Evolutionary conservation across 768 basidiomycete species (phyloP).

Genomic region (Neoboletus brunneissimus): DNA sequence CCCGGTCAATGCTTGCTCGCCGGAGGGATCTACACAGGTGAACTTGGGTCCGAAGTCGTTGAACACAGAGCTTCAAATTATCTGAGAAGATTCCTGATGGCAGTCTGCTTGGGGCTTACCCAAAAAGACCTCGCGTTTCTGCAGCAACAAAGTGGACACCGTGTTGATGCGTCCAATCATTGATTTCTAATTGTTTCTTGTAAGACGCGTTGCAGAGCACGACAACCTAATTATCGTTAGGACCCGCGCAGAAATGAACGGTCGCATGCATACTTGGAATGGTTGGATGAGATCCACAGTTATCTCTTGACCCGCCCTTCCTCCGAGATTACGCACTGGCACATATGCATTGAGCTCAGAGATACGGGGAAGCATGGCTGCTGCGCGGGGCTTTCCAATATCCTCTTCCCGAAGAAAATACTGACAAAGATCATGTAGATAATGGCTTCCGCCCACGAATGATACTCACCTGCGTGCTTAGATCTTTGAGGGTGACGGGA

Average conservation of each 20-base stretch:
- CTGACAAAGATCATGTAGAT: slow-evolving; percentile 40
- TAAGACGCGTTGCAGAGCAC: slow-evolving; percentile 80
- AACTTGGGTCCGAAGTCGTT: slow-evolving; percentile 96
- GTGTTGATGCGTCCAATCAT: slow-evolving; percentile 90
- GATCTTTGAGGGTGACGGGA: slow-evolving; percentile 80
- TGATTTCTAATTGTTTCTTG: slow-evolving; percentile 87
- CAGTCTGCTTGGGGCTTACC: slow-evolving; percentile 46
- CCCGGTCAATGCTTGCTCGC: slow-evolving; percentile 87
- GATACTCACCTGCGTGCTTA: slow-evolving; percentile 79
- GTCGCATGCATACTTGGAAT: slow-evolving; percentile 68
- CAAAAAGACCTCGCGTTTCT: slow-evolving; percentile 91
- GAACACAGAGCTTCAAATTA: slow-evolving; percentile 71
- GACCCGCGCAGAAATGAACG: background rate
- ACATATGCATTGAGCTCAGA: slow-evolving; percentile 96
- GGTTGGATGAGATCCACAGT: slow-evolving; percentile 77
- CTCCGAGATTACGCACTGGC: slow-evolving; percentile 85
- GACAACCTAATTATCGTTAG: slow-evolving; percentile 58
- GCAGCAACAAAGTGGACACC: slow-evolving; percentile 90
- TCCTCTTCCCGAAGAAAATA: slow-evolving; percentile 92
- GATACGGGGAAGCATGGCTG: slow-evolving; percentile 81
- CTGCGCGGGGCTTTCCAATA: slow-evolving; percentile 83
- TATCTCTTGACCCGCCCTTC: slow-evolving; percentile 72
- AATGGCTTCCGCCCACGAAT: background rate
- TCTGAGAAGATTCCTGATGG: slow-evolving; percentile 2
- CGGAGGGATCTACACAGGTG: slow-evolving; percentile 96